These are phyloP conservation scores for Lecanoromycetidae sp. DNA, from an alignment of 2,329 filamentous ascomycete genomes.

Conservation along the genomic window DNA sequence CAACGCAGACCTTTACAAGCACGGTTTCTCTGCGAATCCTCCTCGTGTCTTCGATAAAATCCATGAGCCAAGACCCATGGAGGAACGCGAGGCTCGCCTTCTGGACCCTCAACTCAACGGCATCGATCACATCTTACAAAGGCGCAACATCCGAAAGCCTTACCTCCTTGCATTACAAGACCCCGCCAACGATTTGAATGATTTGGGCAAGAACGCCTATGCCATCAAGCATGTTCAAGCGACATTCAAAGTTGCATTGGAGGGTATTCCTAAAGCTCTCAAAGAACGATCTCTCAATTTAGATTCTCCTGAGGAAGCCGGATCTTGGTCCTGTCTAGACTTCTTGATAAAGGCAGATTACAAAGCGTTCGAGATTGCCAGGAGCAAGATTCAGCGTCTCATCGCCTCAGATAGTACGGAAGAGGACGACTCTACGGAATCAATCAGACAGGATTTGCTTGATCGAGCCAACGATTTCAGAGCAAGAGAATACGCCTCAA, in stretches of 20 bases:
- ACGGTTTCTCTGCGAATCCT: conserved; percentile 40
- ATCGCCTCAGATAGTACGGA: too few species aligned
- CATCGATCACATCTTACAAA: conserved; percentile 6
- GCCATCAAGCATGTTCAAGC: conserved; percentile 39
- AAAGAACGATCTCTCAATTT: neutral
- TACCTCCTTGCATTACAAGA: conserved; percentile 46
- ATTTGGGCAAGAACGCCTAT: conserved; percentile 40
- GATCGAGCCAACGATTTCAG: too few species aligned
- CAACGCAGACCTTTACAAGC: conserved; percentile 33
- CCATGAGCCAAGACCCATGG: conserved; percentile 4
- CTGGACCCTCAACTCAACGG: conserved; percentile 24
- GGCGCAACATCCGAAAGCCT: conserved; percentile 26
- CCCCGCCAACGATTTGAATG: conserved; percentile 45
- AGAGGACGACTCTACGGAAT: too few species aligned
- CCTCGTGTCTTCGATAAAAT: conserved; percentile 33
- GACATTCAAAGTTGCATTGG: conserved; percentile 25
- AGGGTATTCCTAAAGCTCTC: neutral
- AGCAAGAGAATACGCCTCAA: too few species aligned
- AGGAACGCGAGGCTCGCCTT: conserved; percentile 6
- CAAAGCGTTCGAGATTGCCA: neutral
- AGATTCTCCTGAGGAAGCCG: neutral
- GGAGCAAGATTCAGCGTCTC: neutral
- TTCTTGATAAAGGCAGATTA: conserved; percentile 6
- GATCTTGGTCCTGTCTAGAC: neutral
- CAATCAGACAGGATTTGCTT: too few species aligned